Evolutionary conservation across 768 basidiomycete species (phyloP), one percentile per base, ranked within the genome.

Genomic region (Podaxis sp.): DNA sequence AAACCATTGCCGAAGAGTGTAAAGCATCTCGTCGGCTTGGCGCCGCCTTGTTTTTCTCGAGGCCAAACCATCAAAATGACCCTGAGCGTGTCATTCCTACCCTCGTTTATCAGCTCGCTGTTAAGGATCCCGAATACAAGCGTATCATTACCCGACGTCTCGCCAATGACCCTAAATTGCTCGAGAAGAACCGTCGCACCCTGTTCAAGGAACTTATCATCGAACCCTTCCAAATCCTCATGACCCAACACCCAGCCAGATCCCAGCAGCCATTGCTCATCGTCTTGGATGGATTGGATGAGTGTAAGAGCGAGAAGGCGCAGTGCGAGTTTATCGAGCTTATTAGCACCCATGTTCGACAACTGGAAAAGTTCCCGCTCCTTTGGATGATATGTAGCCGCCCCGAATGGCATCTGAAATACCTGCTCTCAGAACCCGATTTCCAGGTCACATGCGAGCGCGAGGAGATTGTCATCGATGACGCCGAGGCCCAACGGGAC

Each of bases 261-360:
- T 19, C 22, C 22, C 19, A 25, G 8, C n/a, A 50, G 24, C 22
- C 47, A 19, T 19, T 50, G 4, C 8, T 50, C 0, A 50, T 50
- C 22, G 22, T 50, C 47, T 4, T 50, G 11, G 47, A 50, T 22
- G 47, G 47, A 19, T 50, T 50, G 24, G 47, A 50, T 24, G 47
- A 50, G 22, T 50, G 47, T 22, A 50, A 6, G 12, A 22, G 22
- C 11, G 22, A 24, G 38, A 15, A 46, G 2, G 56, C 51, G 1
- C 63, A 64, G 36, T 36, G 29, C n/a, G 57, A 64, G 24, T 46
- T 64, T 22, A 25, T 64, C 8, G 50, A 58, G 17, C 50, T 64
- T 50, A 41, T 64, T 38, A 54, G 52, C 40, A 22, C 27, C 8
- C 52, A 61, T 25, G 51, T 41, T n/a, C 51, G 40, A 46, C 13